Conservation (phyloP, 208 protist genomes). For the Leptomonas seymouri region DNA sequence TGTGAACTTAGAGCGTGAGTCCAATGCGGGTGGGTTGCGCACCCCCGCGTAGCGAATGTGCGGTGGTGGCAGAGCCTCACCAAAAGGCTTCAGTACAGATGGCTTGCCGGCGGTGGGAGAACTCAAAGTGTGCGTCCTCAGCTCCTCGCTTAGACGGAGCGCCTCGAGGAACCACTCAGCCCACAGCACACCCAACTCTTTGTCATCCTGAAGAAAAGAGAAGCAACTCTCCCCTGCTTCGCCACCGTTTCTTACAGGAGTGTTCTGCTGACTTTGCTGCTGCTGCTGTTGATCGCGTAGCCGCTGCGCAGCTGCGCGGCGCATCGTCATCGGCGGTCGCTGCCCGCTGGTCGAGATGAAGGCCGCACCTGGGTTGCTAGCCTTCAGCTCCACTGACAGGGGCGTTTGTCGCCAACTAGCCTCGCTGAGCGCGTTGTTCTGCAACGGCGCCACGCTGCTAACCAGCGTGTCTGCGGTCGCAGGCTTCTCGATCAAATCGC, state of each 20-base stretch:
- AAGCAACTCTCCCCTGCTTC: background rate
- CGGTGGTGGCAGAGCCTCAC: constrained; percentile 46
- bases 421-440: constrained; percentile 2
- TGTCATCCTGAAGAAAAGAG: background rate
- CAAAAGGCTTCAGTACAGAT: background rate
- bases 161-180: constrained; percentile 68
- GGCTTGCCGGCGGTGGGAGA: background rate
- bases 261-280: background rate
- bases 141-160: constrained; percentile 23
- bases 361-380: constrained; percentile 14
- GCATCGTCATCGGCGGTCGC: constrained; percentile 31
- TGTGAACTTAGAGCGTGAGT: constrained; percentile 81
- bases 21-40: constrained; percentile 76
- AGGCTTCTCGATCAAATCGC: constrained; percentile 13
- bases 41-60: constrained; percentile 70
- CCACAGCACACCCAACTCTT: constrained; percentile 24
- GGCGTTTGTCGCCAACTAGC: constrained; percentile 11
- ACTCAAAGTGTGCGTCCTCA: constrained; percentile 6
- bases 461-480: background rate
- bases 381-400: constrained; percentile 11
- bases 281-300: constrained; percentile 32
- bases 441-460: constrained; percentile 16
- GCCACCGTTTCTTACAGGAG: background rate
- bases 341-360: constrained; percentile 36
- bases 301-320: constrained; percentile 17